These are phyloP conservation scores for Torrubiellomyces zombiae DNA, from an alignment of 2,329 filamentous ascomycete genomes.

Conservation along the genomic window DNA sequence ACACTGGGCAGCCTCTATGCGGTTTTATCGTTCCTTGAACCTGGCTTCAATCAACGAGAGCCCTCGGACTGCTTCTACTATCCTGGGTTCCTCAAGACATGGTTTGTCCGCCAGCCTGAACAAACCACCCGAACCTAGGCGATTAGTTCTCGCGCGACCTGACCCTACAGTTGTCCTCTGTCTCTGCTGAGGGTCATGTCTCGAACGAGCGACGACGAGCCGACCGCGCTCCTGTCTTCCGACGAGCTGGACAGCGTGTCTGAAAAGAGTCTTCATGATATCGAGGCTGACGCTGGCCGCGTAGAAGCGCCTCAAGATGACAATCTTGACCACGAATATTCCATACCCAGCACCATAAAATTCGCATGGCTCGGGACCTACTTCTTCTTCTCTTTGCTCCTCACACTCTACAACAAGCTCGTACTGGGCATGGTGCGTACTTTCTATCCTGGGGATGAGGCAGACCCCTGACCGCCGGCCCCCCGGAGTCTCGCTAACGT, in stretches of 20 bases:
- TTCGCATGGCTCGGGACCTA: conserved; percentile 34
- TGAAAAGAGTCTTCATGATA: conserved; percentile 13
- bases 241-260: conserved; percentile 14
- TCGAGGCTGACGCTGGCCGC: conserved; percentile 15
- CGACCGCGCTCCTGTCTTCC: conserved; percentile 13
- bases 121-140: no score
- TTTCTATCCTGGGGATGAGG: background rate
- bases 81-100: no score
- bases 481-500: background rate
- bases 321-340: conserved; percentile 27
- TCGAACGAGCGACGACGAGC: conserved; percentile 15
- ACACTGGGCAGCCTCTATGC: no score
- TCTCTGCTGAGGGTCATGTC: conserved; percentile 13
- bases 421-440: conserved; percentile 31
- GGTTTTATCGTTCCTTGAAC: no score
- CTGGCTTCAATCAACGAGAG: no score
- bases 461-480: no score
- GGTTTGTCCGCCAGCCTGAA: no score
- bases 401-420: conserved; percentile 44
- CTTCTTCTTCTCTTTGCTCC: conserved; percentile 28
- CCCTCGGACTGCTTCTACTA: no score
- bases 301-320: conserved; percentile 13
- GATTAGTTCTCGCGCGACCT: no score
- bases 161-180: no score
- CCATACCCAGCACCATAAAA: conserved; percentile 26